phyloP scores from a whole-genome alignment of 768 basidiomycete species.

The Boletus insuetus region DNA sequence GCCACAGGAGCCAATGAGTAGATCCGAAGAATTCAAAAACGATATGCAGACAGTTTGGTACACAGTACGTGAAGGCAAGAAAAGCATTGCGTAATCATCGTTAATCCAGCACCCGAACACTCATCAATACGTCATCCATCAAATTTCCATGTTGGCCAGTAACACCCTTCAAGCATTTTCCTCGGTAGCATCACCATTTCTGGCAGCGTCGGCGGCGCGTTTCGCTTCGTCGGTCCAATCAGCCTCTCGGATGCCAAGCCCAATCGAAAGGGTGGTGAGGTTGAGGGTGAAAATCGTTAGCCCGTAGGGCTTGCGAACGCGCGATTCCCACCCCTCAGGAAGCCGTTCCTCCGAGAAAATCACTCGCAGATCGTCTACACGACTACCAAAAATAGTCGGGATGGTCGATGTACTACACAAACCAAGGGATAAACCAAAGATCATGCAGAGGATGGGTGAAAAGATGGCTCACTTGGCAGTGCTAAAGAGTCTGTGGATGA shows the following conservation, averaged over 20 bases:
- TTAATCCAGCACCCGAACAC: too few relatives aligned
- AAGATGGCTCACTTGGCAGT: slow-evolving; percentile 55
- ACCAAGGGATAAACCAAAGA: neutral
- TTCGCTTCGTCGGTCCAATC: slow-evolving; percentile 7
- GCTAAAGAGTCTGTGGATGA: slow-evolving; percentile 59
- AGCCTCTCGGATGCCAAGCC: slow-evolving; percentile 10
- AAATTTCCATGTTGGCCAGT: neutral
- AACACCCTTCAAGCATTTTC: neutral
- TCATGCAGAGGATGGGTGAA: neutral
- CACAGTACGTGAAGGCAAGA: too few relatives aligned
- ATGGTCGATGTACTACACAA: slow-evolving; percentile 55
- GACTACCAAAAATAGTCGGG: slow-evolving; percentile 63
- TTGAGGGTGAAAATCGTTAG: slow-evolving; percentile 60
- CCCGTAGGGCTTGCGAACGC: slow-evolving; percentile 48
- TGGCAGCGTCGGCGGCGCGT: neutral
- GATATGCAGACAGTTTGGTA: too few relatives aligned
- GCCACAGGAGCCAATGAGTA: too few relatives aligned
- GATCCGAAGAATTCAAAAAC: too few relatives aligned
- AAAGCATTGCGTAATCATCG: too few relatives aligned
- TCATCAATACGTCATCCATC: too few relatives aligned
- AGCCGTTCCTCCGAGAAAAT: slow-evolving; percentile 65
- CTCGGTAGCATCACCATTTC: neutral
- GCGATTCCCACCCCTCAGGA: slow-evolving; percentile 69
- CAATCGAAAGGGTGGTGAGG: slow-evolving; percentile 1
- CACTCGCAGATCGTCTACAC: slow-evolving; percentile 47